Evolutionary conservation across 805 yeast species (phyloP).

Genomic region (Metschnikowia matae): DNA sequence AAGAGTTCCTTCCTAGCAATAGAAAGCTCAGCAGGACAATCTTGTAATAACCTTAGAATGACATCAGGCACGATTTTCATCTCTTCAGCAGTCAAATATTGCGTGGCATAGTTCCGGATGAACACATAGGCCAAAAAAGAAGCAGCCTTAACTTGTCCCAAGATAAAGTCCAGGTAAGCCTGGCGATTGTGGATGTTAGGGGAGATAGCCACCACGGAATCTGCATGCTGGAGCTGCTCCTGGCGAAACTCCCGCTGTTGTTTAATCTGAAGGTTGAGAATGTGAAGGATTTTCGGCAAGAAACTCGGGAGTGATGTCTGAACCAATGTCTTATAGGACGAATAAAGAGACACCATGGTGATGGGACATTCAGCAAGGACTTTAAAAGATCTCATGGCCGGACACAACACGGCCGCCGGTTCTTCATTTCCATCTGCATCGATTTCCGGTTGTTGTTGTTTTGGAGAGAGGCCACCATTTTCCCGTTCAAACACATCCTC

Average conservation of each 20-base stretch:
- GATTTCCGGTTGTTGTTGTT: slow-evolving; percentile 8
- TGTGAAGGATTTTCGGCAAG: slow-evolving; percentile 74
- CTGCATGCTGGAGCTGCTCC: slow-evolving; percentile 50
- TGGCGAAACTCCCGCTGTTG: slow-evolving; percentile 52
- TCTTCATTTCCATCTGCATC: slow-evolving; percentile 20
- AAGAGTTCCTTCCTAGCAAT: slow-evolving; percentile 88
- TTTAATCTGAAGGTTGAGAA: slow-evolving; percentile 74
- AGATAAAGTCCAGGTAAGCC: slow-evolving; percentile 80
- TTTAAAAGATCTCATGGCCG: slow-evolving; percentile 79
- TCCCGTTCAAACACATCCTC: slow-evolving; percentile 55
- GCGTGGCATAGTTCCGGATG: slow-evolving; percentile 75
- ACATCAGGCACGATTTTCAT: slow-evolving; percentile 75
- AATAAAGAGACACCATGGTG: slow-evolving; percentile 87
- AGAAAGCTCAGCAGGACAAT: slow-evolving; percentile 91
- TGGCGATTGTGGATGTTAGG: slow-evolving; percentile 71
- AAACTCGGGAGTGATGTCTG: slow-evolving; percentile 68
- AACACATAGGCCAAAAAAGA: slow-evolving; percentile 90
- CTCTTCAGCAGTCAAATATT: slow-evolving; percentile 42
- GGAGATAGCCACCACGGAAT: slow-evolving; percentile 65
- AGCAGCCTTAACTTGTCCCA: slow-evolving; percentile 94
- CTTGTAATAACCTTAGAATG: slow-evolving; percentile 80
- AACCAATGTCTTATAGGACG: slow-evolving; percentile 77
- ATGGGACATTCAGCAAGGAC: slow-evolving; percentile 95
- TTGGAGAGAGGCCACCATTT: slow-evolving; percentile 5
- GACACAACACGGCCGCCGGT: slow-evolving; percentile 50